Base-by-base conservation (phyloP, 2,329 filamentous ascomycete genomes). In the Atkinsonella hypoxylon region DNA sequence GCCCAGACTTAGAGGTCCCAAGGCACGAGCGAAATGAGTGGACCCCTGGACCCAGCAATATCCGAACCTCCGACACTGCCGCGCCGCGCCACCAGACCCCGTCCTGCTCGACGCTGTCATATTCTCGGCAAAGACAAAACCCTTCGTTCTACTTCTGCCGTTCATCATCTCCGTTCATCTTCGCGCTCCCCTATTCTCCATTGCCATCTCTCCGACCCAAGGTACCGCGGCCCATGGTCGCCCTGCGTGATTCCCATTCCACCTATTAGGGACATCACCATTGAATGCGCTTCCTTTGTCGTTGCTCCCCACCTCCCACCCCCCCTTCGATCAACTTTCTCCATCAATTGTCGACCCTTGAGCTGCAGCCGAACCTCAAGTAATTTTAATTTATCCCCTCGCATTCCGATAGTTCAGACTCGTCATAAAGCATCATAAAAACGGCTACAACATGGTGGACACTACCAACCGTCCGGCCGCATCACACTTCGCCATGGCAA, bases 401-500 rank as follows among this genome's bases (percentile, higher is more conserved):
- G 15, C 46, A 31, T 49, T 18, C 8, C 17, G 12, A 34, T 26
- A 36, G 15, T 12, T 13, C 10, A 18, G 22, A 17, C n/a, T 17
- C 3, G 15, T n/a, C 30, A n/a, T n/a, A 26, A 11, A 26, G 6
- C 4, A n/a, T n/a, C n/a, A 39, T 32, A 49, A 42, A 20, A 31
- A 30, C 41, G n/a, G 22, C 2, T n/a, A 11, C 32, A 45, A 12
- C 62, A 74, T 73, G 71, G 67, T 66, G 56, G 70, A 71, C 63
- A 59, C 66, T 55, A 64, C 66, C 43, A 54, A 58, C 45, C 47
- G 50, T 50, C 22, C 22, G 22, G 55, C 59, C 48, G 57, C 59
- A 49, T 58, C 61, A 51, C 59, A 62, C 54, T 57, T 64, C 61
- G 61, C 59, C 60, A 74, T 75, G 70, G 65, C 66, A 62, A 83